A percentile compares a stretch with the other conserved stretches of the same genome.
Evolutionary conservation across 1,139 yeast species (phyloP).

Genomic region (Saccharomyces pastorianus): DNA sequence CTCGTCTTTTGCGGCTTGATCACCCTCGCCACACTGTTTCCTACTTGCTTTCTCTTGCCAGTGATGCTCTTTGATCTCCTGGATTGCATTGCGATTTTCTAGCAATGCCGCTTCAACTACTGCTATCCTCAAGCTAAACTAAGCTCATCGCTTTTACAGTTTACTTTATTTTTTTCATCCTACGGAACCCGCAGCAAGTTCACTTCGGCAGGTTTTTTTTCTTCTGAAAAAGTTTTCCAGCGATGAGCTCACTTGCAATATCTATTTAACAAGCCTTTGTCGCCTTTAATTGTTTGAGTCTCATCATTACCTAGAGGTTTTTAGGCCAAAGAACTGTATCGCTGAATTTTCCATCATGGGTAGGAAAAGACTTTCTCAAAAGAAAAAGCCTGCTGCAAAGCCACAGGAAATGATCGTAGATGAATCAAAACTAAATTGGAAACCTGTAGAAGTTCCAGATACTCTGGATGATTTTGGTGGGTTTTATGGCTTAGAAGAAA

Average conservation of each 20-base stretch:
- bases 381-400: neutral
- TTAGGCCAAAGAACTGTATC: neutral
- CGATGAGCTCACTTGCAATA: neutral
- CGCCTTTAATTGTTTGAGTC: neutral
- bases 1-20: conserved; percentile 64
- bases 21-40: conserved; percentile 25
- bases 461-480: conserved; percentile 84
- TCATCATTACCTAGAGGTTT: neutral
- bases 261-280: neutral
- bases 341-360: neutral
- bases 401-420: neutral
- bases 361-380: conserved; percentile 3
- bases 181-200: neutral
- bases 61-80: conserved; percentile 32
- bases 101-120: neutral
- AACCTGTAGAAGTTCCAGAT: conserved; percentile 72
- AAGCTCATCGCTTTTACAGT: neutral
- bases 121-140: neutral
- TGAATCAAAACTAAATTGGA: conserved; percentile 51
- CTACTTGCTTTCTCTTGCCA: conserved; percentile 24
- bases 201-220: neutral
- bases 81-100: conserved; percentile 13
- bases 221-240: neutral
- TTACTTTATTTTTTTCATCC: neutral
- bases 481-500: conserved; percentile 84